Evolutionary conservation across 164 flowering plant genomes (phyloP).

Genomic region (Tinospora cordifolia): DNA sequence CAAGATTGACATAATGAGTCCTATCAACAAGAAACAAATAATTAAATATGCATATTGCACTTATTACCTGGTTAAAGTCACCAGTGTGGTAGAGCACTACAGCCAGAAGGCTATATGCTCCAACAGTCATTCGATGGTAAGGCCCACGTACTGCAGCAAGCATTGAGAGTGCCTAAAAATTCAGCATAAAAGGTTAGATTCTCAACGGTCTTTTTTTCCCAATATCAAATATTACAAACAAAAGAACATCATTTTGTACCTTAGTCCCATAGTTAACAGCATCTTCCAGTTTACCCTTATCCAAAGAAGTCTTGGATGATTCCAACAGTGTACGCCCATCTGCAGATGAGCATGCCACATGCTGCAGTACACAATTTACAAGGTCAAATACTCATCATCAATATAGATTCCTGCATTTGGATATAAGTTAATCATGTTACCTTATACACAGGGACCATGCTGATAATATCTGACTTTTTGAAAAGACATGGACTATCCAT

Average conservation of each 20-base stretch:
- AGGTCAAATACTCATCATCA: conserved; percentile 6
- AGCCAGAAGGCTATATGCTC: conserved; percentile 95
- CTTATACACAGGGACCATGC: conserved; percentile 91
- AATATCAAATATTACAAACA: not conserved
- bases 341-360: conserved; percentile 95
- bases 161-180: conserved; percentile 75
- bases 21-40: not conserved
- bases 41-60: not conserved
- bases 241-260: conserved; percentile 30
- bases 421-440: conserved; percentile 25
- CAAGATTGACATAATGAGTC: not conserved
- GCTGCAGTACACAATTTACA: conserved; percentile 37
- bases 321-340: conserved; percentile 91
- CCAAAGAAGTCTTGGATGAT: conserved; percentile 88
- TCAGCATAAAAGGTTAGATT: conserved; percentile 5
- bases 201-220: too few relatives aligned
- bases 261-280: conserved; percentile 93
- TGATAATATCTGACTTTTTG: conserved; percentile 53
- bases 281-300: conserved; percentile 95
- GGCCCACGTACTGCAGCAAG: conserved; percentile 91
- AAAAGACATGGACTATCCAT: conserved; percentile 70
- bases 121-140: conserved; percentile 95
- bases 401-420: conserved; percentile 4
- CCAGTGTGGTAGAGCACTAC: conserved; percentile 98
- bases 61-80: conserved; percentile 84